phyloP scores from a whole-genome alignment of 2,329 filamentous ascomycete genomes.

The Colletotrichum costaricense region DNA sequence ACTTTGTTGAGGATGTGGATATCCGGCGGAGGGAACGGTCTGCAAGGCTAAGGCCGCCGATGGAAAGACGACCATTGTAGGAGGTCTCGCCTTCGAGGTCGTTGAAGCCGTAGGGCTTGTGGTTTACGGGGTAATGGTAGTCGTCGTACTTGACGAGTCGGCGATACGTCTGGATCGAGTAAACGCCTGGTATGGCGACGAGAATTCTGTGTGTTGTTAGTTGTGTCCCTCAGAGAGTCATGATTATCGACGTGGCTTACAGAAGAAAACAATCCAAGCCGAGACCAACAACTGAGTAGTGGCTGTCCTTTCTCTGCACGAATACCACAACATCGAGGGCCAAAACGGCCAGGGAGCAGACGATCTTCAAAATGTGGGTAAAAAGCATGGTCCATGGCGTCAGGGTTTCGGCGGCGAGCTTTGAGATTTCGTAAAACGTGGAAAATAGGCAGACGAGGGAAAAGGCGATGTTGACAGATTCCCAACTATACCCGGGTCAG shows the following conservation, averaged over 20 bases:
- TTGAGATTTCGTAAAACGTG: slow-evolving; percentile 59
- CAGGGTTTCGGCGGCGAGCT: slow-evolving; percentile 59
- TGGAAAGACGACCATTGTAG: slow-evolving; percentile 30
- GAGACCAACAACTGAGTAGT: slow-evolving; percentile 62
- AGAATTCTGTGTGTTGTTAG: slow-evolving; percentile 47
- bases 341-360: slow-evolving; percentile 58
- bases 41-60: slow-evolving; percentile 25
- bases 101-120: slow-evolving; percentile 60
- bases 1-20: slow-evolving; percentile 32
- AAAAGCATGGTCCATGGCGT: slow-evolving; percentile 67
- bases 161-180: slow-evolving; percentile 59
- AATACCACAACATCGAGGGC: slow-evolving; percentile 65
- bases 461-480: slow-evolving; percentile 62
- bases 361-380: slow-evolving; percentile 61
- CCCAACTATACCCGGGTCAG: slow-evolving; percentile 56
- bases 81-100: slow-evolving; percentile 38
- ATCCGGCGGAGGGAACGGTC: slow-evolving; percentile 34
- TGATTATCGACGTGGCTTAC: slow-evolving; percentile 47
- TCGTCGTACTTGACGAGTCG: slow-evolving; percentile 61
- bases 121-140: slow-evolving; percentile 60
- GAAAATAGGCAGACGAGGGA: slow-evolving; percentile 59
- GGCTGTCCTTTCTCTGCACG: slow-evolving; percentile 53
- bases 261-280: slow-evolving; percentile 60
- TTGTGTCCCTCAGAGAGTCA: background rate
- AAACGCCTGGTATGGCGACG: slow-evolving; percentile 56